Evolutionary conservation across 2,329 filamentous ascomycete genomes (phyloP).

Genomic region (Pseudogymnoascus sp.): DNA sequence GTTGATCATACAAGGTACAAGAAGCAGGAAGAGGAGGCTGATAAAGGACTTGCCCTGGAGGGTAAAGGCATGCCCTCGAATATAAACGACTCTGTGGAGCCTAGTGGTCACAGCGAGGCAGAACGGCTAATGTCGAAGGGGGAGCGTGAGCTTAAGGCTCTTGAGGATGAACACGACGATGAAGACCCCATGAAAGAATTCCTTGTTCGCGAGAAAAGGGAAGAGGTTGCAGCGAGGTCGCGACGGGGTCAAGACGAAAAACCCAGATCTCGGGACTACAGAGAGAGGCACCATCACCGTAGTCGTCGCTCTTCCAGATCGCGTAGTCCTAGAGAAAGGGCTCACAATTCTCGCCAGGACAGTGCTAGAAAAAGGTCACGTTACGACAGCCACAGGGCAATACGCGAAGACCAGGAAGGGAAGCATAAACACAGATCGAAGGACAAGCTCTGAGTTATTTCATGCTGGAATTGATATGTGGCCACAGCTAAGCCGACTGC

Average conservation of each 20-base stretch:
- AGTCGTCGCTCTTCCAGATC: slow-evolving; percentile 2
- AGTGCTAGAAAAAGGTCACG: slow-evolving; percentile 8
- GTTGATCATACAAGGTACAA: slow-evolving; percentile 95
- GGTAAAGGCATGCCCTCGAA: slow-evolving; percentile 7
- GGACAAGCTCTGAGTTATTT: background rate
- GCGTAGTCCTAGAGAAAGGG: slow-evolving; percentile 14
- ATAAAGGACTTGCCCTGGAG: slow-evolving; percentile 14
- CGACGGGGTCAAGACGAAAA: slow-evolving; percentile 37
- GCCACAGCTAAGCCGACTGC: background rate
- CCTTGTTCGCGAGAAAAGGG: slow-evolving; percentile 82
- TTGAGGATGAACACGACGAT: slow-evolving; percentile 78
- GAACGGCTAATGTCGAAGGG: slow-evolving; percentile 63
- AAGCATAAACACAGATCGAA: background rate
- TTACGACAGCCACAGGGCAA: background rate
- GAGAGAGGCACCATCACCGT: background rate
- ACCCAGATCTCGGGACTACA: background rate
- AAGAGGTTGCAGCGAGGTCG: slow-evolving; percentile 68
- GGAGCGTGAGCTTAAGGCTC: slow-evolving; percentile 66
- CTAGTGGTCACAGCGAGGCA: slow-evolving; percentile 31
- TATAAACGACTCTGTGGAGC: slow-evolving; percentile 8
- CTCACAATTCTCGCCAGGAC: slow-evolving; percentile 14
- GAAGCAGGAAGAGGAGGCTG: slow-evolving; percentile 64
- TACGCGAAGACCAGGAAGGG: background rate
- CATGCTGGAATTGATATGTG: background rate
- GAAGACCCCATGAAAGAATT: slow-evolving; percentile 97